Evolutionary conservation across 2,329 filamentous ascomycete genomes (phyloP).

Genomic region (Pseudogymnoascus sp.): DNA sequence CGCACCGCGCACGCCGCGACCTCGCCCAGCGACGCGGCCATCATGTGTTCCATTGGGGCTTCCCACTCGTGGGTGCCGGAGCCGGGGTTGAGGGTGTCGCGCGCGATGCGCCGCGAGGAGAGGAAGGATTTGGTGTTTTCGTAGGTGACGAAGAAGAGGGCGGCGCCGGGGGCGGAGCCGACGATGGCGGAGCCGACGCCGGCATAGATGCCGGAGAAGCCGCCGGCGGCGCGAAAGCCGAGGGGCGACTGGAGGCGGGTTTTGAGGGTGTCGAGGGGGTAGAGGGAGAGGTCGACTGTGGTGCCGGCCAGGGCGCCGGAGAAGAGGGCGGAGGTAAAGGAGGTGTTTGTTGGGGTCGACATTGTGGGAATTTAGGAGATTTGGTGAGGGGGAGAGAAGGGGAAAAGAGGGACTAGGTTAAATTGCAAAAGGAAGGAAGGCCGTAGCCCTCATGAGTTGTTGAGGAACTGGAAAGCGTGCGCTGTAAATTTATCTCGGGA

Average conservation of each 20-base stretch:
- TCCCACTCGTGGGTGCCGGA: conserved; percentile 25
- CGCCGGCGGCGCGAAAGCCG: conserved; percentile 73
- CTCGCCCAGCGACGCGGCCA: conserved; percentile 78
- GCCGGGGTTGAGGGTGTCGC: conserved; percentile 27
- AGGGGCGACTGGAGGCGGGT: conserved; percentile 81
- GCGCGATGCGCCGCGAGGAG: conserved; percentile 24
- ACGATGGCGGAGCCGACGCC: conserved; percentile 84
- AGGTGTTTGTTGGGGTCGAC: conserved; percentile 28
- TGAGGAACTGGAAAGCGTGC: background rate
- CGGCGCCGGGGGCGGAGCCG: conserved; percentile 85
- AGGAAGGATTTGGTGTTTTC: conserved; percentile 60
- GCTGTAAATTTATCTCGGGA: conserved; percentile 7
- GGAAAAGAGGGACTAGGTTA: background rate
- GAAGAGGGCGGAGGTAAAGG: conserved; percentile 54
- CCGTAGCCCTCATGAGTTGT: conserved; percentile 11
- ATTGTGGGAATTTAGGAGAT: conserved; percentile 11
- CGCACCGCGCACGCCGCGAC: conserved; percentile 84
- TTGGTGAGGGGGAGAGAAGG: background rate
- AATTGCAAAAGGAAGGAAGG: background rate
- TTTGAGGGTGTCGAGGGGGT: conserved; percentile 96
- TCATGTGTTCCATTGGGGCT: conserved; percentile 57
- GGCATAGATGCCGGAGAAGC: conserved; percentile 85
- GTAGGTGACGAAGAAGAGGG: conserved; percentile 96
- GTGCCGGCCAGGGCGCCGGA: conserved; percentile 89
- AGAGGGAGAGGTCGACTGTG: conserved; percentile 92